phyloP scores from a whole-genome alignment of 306 rosid genomes.

The Malus sieversii region DNA sequence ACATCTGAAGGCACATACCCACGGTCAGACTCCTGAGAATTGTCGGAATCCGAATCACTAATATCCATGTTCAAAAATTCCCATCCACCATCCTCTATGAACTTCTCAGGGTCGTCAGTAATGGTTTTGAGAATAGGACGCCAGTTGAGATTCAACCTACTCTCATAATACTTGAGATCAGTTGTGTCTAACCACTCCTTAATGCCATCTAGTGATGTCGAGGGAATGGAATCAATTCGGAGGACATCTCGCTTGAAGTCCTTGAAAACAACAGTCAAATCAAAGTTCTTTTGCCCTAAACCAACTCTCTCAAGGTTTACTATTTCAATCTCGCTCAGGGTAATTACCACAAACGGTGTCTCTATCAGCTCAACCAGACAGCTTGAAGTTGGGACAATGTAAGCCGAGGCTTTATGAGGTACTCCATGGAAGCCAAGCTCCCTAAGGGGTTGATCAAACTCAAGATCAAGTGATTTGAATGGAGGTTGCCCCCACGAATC shows the following conservation, averaged over 20 bases:
- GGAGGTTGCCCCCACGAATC: conserved; percentile 33
- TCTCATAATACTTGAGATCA: conserved; percentile 32
- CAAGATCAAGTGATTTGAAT: conserved; percentile 25
- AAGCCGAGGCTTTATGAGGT: conserved; percentile 33
- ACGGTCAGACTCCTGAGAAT: conserved; percentile 33
- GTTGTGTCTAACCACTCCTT: conserved; percentile 36
- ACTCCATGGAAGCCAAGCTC: conserved; percentile 41
- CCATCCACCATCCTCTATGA: conserved; percentile 38
- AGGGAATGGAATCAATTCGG: conserved; percentile 32
- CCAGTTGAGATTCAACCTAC: conserved; percentile 34
- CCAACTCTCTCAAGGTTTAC: conserved; percentile 37
- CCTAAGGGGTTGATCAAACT: conserved; percentile 34
- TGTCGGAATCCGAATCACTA: conserved; percentile 34
- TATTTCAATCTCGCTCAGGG: conserved; percentile 30
- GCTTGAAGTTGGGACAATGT: conserved; percentile 34
- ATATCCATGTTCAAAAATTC: conserved; percentile 32
- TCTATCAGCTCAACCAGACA: conserved; percentile 35
- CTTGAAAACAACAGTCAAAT: conserved; percentile 27
- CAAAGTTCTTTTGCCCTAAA: conserved; percentile 34
- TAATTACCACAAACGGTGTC: conserved; percentile 32
- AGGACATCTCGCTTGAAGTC: conserved; percentile 35
- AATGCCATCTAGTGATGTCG: conserved; percentile 31
- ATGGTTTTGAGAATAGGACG: conserved; percentile 32
- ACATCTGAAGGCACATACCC: conserved; percentile 36
- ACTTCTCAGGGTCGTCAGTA: conserved; percentile 31